These are phyloP conservation scores for Chlorella sorokiniana DNA, from an alignment of 139 green algal species.

Conservation along the genomic window DNA sequence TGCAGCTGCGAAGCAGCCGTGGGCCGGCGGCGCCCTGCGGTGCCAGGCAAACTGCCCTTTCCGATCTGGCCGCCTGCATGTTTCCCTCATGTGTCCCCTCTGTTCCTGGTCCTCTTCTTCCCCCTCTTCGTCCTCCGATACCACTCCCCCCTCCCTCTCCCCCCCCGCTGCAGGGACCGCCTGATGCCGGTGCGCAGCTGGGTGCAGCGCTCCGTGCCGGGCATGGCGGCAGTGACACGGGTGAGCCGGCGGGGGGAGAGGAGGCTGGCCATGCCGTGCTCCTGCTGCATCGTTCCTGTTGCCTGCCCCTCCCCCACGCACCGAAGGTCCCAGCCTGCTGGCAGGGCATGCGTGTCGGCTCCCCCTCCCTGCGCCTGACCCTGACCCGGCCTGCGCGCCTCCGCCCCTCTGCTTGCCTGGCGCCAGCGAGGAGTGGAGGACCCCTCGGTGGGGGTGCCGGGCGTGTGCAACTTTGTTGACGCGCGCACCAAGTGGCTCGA, in stretches of 20 bases:
- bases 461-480: conserved; percentile 76
- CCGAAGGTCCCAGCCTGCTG: not conserved
- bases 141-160: not conserved
- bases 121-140: not conserved
- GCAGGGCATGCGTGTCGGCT: not conserved
- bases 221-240: conserved; percentile 1
- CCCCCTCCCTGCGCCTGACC: not conserved
- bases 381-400: not conserved
- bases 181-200: conserved; percentile 64
- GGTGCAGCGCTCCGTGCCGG: conserved; percentile 4
- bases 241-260: not conserved
- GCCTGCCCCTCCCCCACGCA: not conserved
- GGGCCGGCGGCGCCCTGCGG: not conserved
- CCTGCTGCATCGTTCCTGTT: not conserved
- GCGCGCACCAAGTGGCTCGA: conserved; percentile 80
- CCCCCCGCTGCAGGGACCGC: conserved; percentile 34
- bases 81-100: no score
- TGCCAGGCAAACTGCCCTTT: not conserved
- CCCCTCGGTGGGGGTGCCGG: conserved; percentile 40
- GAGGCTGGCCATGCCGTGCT: not conserved
- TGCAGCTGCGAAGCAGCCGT: not conserved
- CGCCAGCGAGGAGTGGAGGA: conserved; percentile 32
- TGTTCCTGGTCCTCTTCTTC: not conserved
- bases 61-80: no score
- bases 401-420: not conserved